Evolutionary conservation across 2,329 filamentous ascomycete species (phyloP).

Genomic region (Diaporthe vexans): DNA sequence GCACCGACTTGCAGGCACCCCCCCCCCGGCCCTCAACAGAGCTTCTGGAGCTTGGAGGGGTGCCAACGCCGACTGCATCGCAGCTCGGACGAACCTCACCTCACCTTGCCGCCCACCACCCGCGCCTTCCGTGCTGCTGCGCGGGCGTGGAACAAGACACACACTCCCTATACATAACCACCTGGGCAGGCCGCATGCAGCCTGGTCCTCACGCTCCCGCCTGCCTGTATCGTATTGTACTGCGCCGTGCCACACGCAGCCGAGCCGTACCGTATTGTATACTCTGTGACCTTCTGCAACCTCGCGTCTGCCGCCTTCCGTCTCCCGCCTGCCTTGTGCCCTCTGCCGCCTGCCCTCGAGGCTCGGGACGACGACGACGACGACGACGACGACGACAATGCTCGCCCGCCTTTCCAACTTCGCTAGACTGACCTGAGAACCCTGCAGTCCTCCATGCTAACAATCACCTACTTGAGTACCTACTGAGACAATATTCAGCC

Average conservation of each 20-base stretch:
- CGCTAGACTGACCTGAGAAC: constrained; percentile 7
- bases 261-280: not conserved
- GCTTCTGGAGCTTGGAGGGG: too few species aligned
- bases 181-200: not conserved
- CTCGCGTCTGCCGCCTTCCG: not conserved
- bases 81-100: not conserved
- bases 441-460: too few species aligned
- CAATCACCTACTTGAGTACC: not conserved
- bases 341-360: not conserved
- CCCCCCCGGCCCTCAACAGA: too few species aligned
- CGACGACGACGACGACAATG: constrained; percentile 26
- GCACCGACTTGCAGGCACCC: too few species aligned
- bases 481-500: not conserved
- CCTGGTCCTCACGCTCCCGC: not conserved
- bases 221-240: not conserved
- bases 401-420: not conserved
- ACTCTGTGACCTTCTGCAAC: constrained; percentile 1
- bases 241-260: not conserved
- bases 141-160: not conserved
- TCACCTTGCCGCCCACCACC: not conserved
- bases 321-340: constrained; percentile 14
- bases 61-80: not conserved
- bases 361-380: constrained; percentile 13
- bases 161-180: not conserved
- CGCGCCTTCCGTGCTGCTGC: constrained; percentile 19